phyloP scores from a whole-genome alignment of 2,329 filamentous ascomycete species.

The Aureobasidium sp. region DNA sequence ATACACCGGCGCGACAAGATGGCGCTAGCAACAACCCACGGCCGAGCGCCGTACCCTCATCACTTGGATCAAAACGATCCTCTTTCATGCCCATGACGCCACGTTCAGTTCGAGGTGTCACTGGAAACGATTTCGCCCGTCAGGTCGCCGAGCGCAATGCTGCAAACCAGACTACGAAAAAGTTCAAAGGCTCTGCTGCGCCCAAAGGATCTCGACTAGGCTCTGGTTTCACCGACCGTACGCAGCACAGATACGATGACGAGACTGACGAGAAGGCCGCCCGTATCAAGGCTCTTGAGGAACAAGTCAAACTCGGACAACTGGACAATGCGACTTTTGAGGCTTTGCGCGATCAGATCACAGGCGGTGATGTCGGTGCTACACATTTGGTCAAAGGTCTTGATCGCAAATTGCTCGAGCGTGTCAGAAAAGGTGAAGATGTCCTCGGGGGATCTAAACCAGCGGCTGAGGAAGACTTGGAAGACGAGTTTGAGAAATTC shows the following conservation, averaged over 20 bases:
- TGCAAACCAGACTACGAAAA: slow-evolving; percentile 54
- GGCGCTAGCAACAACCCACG: slow-evolving; percentile 24
- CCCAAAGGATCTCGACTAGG: slow-evolving; percentile 79
- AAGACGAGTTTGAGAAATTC: slow-evolving; percentile 46
- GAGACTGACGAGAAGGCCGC: slow-evolving; percentile 51
- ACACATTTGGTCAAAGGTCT: slow-evolving; percentile 90
- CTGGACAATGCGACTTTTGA: slow-evolving; percentile 77
- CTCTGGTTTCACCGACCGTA: slow-evolving; percentile 76
- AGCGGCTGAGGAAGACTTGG: slow-evolving; percentile 28
- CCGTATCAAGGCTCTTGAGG: slow-evolving; percentile 70
- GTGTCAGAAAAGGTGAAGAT: slow-evolving; percentile 60
- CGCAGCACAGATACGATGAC: slow-evolving; percentile 54
- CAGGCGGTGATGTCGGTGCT: slow-evolving; percentile 70
- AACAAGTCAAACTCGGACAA: slow-evolving; percentile 73
- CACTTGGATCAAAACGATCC: slow-evolving; percentile 28
- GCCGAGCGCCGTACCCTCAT: slow-evolving; percentile 28
- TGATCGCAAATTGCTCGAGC: slow-evolving; percentile 72
- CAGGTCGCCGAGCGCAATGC: slow-evolving; percentile 71
- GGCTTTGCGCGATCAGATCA: slow-evolving; percentile 64
- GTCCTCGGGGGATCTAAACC: slow-evolving; percentile 34
- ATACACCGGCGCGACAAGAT: slow-evolving; percentile 39
- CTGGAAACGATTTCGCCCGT: slow-evolving; percentile 66
- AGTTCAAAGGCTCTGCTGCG: slow-evolving; percentile 64
- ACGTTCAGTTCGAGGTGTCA: slow-evolving; percentile 53
- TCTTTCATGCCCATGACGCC: slow-evolving; percentile 81